Base-by-base conservation (phyloP, 805 yeast species). In the Monosporozyma aquatica region DNA sequence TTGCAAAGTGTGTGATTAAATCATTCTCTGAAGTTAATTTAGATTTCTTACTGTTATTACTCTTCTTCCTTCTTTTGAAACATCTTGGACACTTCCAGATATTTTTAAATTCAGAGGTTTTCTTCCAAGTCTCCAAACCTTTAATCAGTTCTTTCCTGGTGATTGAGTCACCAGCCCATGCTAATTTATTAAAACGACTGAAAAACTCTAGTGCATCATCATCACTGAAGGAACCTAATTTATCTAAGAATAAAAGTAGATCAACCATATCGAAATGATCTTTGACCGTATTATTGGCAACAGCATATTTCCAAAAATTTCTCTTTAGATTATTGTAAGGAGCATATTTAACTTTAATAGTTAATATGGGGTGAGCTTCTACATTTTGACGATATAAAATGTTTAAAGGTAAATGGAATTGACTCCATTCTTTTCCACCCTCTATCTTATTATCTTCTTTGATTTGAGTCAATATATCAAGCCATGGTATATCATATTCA, bases 81-180 rank as follows among this genome's bases (percentile, higher is more conserved):
- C 97, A 92, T 9, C 82, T 69, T 0, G 97, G 97, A 56, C 97
- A 92, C 42, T 71, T 72, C 45, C 78, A 76, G 26, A 84, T 69
- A 38, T 71, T 75, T 38, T 47, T 56, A 38, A 54, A 85, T 11
- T 55, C 58, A 5, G 59, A 42, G 4, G 53, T 43, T 28, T 49
- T 53, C 27, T 51, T 56, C 51, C 69, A 68, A 2, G 54, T 56
- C 47, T 75, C 79, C 38, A 78, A 60, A 38, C 67, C 65, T 14
- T 70, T 74, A 18, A 72, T 62, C 11, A 75, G 58, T 51, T 76
- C 74, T 2, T 64, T 66, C 42, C 61, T 57, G 1, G 69, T 58
- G n/a, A 77, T 54, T 4, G 60, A 58, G 37, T 74, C 80, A 6
- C 80, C 79, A 5, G 71, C 65, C 80, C 81, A 76, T 1, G 74